A percentile compares a stretch with the other conserved stretches of the same genome.
Evolutionary conservation across 2,329 filamentous ascomycete genomes (phyloP).

Genomic region (Botrytis galanthina): DNA sequence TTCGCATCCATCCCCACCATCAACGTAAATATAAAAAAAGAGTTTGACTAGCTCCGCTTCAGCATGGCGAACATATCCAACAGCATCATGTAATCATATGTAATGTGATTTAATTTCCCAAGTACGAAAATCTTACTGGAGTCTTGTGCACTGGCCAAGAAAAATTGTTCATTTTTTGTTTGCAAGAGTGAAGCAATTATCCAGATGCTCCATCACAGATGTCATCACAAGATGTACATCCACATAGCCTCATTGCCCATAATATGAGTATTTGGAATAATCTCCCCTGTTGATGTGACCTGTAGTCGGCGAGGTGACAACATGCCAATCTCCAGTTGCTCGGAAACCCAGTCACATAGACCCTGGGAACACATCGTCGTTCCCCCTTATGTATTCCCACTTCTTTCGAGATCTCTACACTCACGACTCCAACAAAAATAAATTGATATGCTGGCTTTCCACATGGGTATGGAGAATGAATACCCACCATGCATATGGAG

Average conservation of each 20-base stretch:
- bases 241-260: neutral
- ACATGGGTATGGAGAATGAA: conserved; percentile 12
- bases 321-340: conserved; percentile 11
- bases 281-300: neutral
- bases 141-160: neutral
- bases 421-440: neutral
- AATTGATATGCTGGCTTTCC: conserved; percentile 12
- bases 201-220: neutral
- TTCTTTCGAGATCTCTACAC: neutral
- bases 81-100: neutral
- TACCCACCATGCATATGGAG: conserved; percentile 1
- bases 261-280: neutral
- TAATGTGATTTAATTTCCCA: neutral
- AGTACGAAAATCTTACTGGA: neutral
- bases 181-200: neutral
- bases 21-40: neutral
- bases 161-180: neutral
- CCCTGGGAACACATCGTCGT: neutral
- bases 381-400: conserved; percentile 3
- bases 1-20: neutral
- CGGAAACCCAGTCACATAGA: neutral
- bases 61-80: neutral
- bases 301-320: conserved; percentile 11
- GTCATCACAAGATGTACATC: neutral
- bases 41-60: neutral